phyloP scores from a whole-genome alignment of 2,329 filamentous ascomycete species.

The Paecilomyces niveus region DNA sequence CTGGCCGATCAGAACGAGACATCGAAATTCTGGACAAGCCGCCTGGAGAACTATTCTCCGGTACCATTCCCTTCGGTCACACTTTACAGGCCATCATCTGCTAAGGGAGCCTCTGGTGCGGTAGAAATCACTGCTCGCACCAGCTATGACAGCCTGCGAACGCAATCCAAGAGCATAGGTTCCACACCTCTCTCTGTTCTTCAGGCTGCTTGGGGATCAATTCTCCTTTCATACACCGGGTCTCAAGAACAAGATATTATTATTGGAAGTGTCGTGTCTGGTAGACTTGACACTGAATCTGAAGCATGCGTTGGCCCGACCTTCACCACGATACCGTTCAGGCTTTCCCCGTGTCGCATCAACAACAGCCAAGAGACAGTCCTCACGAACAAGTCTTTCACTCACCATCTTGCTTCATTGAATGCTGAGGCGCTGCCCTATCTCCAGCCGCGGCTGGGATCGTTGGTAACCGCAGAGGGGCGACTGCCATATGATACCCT shows the following conservation, averaged over 20 bases:
- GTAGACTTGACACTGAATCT: constrained; percentile 16
- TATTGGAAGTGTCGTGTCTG: constrained; percentile 29
- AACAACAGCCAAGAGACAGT: constrained; percentile 3
- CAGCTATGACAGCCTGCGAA: constrained; percentile 20
- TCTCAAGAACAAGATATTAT: constrained; percentile 25
- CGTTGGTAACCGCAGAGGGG: constrained; percentile 14
- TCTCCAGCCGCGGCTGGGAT: constrained; percentile 17
- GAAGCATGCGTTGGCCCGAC: constrained; percentile 24
- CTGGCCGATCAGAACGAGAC: constrained; percentile 13
- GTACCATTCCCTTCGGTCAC: constrained; percentile 18
- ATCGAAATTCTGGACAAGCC: constrained; percentile 13
- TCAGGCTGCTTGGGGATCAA: constrained; percentile 29
- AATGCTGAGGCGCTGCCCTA: constrained; percentile 15
- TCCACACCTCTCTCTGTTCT: constrained; percentile 26
- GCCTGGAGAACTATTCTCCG: constrained; percentile 13
- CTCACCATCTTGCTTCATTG: constrained; percentile 16
- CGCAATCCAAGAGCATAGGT: constrained; percentile 19
- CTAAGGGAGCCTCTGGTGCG: constrained; percentile 7
- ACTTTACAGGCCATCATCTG: constrained; percentile 8
- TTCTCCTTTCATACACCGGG: constrained; percentile 26
- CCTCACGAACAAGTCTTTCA: constrained; percentile 16
- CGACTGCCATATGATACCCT: constrained; percentile 29
- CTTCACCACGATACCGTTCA: constrained; percentile 28
- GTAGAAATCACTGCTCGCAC: constrained; percentile 16
- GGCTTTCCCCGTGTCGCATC: constrained; percentile 17